phyloP scores from a whole-genome alignment of 2,329 filamentous ascomycete genomes.

The Mollisia scopiformis region DNA sequence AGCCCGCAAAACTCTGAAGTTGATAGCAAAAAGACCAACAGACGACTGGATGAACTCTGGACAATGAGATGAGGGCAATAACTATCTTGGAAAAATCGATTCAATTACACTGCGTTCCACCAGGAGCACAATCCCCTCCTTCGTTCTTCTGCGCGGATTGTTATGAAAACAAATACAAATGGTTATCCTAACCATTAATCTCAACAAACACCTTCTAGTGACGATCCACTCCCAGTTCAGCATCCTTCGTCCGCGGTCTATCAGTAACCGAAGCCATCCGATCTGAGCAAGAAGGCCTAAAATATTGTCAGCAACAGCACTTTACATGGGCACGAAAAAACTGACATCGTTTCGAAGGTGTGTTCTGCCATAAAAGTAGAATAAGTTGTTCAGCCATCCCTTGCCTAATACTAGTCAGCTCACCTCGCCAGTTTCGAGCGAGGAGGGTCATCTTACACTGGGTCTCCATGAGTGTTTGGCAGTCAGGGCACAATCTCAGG shows the following conservation, averaged over 20 bases:
- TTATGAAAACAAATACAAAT: background rate
- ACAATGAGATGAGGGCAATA: background rate
- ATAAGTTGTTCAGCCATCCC: conserved; percentile 13
- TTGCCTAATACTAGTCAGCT: conserved; percentile 14
- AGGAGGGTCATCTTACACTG: conserved; percentile 8
- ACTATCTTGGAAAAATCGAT: background rate
- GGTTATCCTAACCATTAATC: too few species aligned
- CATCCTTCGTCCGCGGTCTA: background rate
- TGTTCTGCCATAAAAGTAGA: conserved; percentile 1
- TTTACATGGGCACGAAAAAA: background rate
- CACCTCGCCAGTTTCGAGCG: background rate
- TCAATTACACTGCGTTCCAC: background rate
- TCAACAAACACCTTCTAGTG: too few species aligned
- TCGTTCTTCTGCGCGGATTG: background rate
- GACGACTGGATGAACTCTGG: conserved; percentile 6
- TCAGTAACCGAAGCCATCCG: conserved; percentile 13
- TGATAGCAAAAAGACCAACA: conserved; percentile 7
- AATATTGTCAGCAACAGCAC: background rate
- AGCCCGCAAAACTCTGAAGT: background rate
- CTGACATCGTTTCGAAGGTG: conserved; percentile 25
- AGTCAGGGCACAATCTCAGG: conserved; percentile 18
- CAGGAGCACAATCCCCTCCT: background rate
- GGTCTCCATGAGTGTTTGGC: conserved; percentile 8
- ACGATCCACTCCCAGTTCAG: too few species aligned
- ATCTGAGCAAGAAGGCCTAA: conserved; percentile 17